Base-by-base conservation (phyloP, 2,329 filamentous ascomycete species). In the Trichoderma koningii region DNA sequence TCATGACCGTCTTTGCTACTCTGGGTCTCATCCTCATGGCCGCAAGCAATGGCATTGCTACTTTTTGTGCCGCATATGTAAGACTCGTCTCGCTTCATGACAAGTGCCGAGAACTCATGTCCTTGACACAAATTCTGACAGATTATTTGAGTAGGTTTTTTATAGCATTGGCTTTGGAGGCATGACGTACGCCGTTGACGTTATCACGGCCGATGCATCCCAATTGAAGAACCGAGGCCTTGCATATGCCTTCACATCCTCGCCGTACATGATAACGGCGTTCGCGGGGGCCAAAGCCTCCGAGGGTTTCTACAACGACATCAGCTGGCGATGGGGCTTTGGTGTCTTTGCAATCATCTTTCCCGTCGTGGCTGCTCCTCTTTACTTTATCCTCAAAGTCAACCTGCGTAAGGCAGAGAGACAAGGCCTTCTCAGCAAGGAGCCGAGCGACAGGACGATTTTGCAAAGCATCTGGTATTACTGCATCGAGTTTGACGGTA, bases 201-300 rank as follows among this genome's bases (percentile, higher is more conserved):
- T 91, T 15, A 85, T 90, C 70, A 85, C 87, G 57, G 86, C 88
- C 41, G 88, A 91, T 71, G 87, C 85, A 2, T 87, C 74, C 7
- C 71, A 67, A 47, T 69, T 79, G 5, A 70, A 68, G 55, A 79
- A 78, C 50, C 73, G 77, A 70, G 77, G 74, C 5, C 57, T 80
- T 10, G 75, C 75, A 7, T 79, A 75, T 45, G 76, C 74, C 21
- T 75, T 80, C 41, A 78, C 78, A 28, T 76, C 75, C 15, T 75
- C 77, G 1, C 78, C 80, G 0, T 80, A 78, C 68, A 76, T 82
- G 73, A 87, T 79, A 50, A 82, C 78, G 0, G 76, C 78, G 0
- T 80, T 78, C 69, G 75, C 76, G 9, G 78, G 78, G 0, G 71
- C 76, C 14, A 75, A 73, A 66, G 70, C 74, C 10, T 73, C 76